Evolutionary conservation across 495 filamentous ascomycete species (phyloP).

Genomic region (Aspergillus kassunensis): DNA sequence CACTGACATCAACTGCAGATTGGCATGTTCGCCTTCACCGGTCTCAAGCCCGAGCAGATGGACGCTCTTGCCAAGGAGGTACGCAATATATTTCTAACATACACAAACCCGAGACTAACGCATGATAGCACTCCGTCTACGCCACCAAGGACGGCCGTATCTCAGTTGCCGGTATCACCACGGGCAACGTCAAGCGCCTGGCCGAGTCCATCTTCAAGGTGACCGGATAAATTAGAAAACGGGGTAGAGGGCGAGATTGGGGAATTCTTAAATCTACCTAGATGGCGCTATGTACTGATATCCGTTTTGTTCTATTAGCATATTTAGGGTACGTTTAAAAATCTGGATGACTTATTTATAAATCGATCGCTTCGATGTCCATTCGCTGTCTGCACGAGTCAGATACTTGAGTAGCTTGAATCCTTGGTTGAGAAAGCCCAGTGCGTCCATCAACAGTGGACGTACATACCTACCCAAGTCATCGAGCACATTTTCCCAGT

Average conservation of each 20-base stretch:
- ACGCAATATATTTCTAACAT: constrained; percentile 15
- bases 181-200: constrained; percentile 85
- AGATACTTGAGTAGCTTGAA: too few species aligned
- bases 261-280: constrained; percentile 19
- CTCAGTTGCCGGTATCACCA: constrained; percentile 94
- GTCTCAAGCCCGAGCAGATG: constrained; percentile 90
- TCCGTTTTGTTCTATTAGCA: constrained; percentile 28
- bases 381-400: too few species aligned
- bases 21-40: constrained; percentile 99
- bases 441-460: too few species aligned
- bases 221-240: constrained; percentile 50
- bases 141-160: constrained; percentile 97
- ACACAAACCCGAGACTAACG: constrained; percentile 22
- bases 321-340: constrained; percentile 17
- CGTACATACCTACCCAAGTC: too few species aligned
- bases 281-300: constrained; percentile 22
- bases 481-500: too few species aligned
- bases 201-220: constrained; percentile 96
- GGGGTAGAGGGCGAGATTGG: constrained; percentile 7
- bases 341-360: constrained; percentile 1
- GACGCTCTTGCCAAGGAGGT: constrained; percentile 85
- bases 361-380: too few species aligned
- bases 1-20: constrained; percentile 50
- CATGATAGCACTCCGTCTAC: constrained; percentile 78
- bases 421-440: too few species aligned